These are phyloP conservation scores for Saccharata proteae DNA, from an alignment of 2,329 filamentous ascomycete genomes.

Conservation along the genomic window DNA sequence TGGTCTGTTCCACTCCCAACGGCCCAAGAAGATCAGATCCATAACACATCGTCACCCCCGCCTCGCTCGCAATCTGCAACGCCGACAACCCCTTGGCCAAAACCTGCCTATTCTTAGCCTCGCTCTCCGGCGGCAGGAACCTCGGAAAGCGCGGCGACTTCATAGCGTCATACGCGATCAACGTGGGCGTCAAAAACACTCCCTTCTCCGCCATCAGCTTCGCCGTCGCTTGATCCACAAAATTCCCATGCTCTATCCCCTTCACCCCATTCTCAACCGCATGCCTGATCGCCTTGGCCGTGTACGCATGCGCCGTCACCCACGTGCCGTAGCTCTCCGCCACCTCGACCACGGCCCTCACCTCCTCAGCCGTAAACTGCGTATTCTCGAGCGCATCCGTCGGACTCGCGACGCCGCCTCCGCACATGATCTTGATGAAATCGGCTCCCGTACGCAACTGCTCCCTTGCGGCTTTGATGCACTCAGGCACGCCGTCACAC, in stretches of 20 bases:
- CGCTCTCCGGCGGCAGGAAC: constrained; percentile 33
- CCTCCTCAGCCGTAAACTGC: constrained; percentile 47
- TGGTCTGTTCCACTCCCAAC: constrained; percentile 35
- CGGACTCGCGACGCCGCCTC: constrained; percentile 44
- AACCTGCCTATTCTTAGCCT: constrained; percentile 40
- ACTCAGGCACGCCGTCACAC: constrained; percentile 44
- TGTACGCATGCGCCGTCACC: constrained; percentile 49
- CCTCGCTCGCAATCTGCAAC: constrained; percentile 37
- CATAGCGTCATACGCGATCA: constrained; percentile 41
- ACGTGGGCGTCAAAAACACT: constrained; percentile 42
- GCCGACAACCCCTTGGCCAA: constrained; percentile 34
- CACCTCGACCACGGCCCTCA: constrained; percentile 40
- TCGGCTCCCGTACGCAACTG: constrained; percentile 45
- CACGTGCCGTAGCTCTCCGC: constrained; percentile 39
- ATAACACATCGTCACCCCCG: constrained; percentile 44
- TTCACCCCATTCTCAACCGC: constrained; percentile 42
- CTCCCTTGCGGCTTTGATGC: constrained; percentile 40
- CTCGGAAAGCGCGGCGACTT: constrained; percentile 29
- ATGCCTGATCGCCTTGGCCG: constrained; percentile 41
- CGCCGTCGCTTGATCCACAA: constrained; percentile 47
- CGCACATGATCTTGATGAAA: constrained; percentile 51
- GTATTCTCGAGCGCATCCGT: constrained; percentile 42
- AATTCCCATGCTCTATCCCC: constrained; percentile 48
- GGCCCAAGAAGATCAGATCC: constrained; percentile 44
- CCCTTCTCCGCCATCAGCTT: constrained; percentile 38